A percentile compares a stretch with the other conserved stretches of the same genome.
phyloP scores from a whole-genome alignment of 495 filamentous ascomycete species.

The Penicillium herquei region DNA sequence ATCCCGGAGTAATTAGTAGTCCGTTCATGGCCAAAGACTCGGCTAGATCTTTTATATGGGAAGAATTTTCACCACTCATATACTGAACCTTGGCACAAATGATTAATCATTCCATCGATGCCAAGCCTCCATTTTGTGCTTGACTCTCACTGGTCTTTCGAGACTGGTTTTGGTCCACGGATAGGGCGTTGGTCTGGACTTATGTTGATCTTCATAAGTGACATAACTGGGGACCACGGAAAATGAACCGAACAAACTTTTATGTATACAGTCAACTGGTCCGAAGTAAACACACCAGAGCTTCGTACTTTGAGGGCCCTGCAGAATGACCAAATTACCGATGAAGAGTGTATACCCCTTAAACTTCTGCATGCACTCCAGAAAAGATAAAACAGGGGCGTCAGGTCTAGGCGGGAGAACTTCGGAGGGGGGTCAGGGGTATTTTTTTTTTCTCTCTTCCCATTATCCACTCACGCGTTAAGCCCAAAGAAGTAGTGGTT shows the following conservation, averaged over 20 bases:
- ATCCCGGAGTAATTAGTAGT: no score
- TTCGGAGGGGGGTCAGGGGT: background rate
- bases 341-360: background rate
- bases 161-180: background rate
- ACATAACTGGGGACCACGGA: background rate
- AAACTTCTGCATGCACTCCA: constrained; percentile 17
- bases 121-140: constrained; percentile 14
- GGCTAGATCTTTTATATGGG: constrained; percentile 1
- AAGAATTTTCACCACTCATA: constrained; percentile 6
- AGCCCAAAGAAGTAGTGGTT: no score
- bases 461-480: no score
- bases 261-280: no score
- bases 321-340: no score
- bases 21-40: background rate
- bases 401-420: constrained; percentile 8
- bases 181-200: constrained; percentile 7
- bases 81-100: constrained; percentile 11
- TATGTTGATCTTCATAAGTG: constrained; percentile 14
- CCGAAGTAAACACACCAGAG: no score
- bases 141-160: constrained; percentile 3
- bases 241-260: no score
- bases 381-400: background rate
- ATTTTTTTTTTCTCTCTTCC: background rate
- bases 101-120: constrained; percentile 5
- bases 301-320: no score